phyloP scores from a whole-genome alignment of 2,329 filamentous ascomycete species.

The Basipetospora chlamydospora region DNA sequence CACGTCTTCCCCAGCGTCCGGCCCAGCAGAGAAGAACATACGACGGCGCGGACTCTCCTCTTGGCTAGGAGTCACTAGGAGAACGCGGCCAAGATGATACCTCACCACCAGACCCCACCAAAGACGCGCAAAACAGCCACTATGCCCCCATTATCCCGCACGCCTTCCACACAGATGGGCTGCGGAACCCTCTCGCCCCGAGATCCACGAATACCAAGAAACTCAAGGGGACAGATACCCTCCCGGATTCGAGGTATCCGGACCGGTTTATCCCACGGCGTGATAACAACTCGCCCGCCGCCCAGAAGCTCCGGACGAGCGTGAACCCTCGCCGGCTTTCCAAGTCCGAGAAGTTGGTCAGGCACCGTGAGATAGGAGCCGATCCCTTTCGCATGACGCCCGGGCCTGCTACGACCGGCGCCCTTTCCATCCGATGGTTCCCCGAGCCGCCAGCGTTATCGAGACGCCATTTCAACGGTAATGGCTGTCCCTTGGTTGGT shows the following conservation, averaged over 20 bases:
- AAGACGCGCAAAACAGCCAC: background rate
- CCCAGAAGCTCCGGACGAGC: conserved; percentile 1
- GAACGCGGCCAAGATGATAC: background rate
- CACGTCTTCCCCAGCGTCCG: background rate
- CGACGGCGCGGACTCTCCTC: background rate
- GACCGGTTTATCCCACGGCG: conserved; percentile 6
- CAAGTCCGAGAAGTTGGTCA: background rate
- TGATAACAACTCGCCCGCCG: conserved; percentile 1
- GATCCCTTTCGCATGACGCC: conserved; percentile 3
- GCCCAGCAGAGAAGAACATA: too few species aligned
- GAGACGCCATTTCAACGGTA: background rate
- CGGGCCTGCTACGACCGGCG: background rate
- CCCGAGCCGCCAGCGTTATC: background rate
- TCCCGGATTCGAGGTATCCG: background rate
- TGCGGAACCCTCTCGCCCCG: background rate
- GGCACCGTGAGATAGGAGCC: conserved; percentile 1
- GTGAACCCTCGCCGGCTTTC: background rate
- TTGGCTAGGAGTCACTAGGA: background rate
- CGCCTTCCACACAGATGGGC: background rate
- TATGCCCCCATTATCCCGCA: background rate
- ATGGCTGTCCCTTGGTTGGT: too few species aligned
- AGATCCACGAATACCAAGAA: background rate
- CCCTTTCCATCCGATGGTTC: background rate
- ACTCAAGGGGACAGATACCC: background rate
- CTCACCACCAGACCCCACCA: background rate